Evolutionary conservation across 1,284 basidiomycete species (phyloP).

Genomic region (Moniliophthora roreri): DNA sequence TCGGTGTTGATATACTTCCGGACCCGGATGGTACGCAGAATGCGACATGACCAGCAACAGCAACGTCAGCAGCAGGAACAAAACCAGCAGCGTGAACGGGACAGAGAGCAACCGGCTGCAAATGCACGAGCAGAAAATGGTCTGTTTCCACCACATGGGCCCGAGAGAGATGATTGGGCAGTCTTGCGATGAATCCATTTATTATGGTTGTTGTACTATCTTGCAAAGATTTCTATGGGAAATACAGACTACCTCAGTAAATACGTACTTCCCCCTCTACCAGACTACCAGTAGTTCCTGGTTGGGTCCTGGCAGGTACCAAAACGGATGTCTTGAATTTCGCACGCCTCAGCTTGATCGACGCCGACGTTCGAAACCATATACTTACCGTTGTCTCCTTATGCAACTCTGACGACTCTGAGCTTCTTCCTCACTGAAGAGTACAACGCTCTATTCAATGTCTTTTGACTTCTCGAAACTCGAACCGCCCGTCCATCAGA

Average conservation of each 20-base stretch:
- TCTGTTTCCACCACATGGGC: constrained; percentile 63
- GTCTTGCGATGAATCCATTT: constrained; percentile 45
- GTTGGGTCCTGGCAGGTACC: no score
- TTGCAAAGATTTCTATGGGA: not conserved
- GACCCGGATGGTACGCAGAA: constrained; percentile 67
- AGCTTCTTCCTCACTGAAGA: not conserved
- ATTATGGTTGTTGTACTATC: not conserved
- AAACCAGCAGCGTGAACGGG: constrained; percentile 13
- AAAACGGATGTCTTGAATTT: no score
- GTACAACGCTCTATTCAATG: constrained; percentile 26
- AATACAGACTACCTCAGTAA: not conserved
- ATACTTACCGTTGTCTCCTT: no score
- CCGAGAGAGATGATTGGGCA: constrained; percentile 65
- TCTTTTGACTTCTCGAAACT: constrained; percentile 47
- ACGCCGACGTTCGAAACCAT: no score
- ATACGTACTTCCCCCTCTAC: no score
- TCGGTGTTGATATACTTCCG: constrained; percentile 71
- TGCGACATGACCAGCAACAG: constrained; percentile 54
- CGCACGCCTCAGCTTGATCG: no score
- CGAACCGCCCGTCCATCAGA: constrained; percentile 59
- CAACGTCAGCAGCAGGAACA: constrained; percentile 37
- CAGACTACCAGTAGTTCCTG: no score
- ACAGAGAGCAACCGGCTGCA: not conserved
- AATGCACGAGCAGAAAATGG: constrained; percentile 33
- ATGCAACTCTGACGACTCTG: no score